These are phyloP conservation scores for Copromyces sp. DNA, from an alignment of 495 filamentous ascomycete species.

Conservation along the genomic window DNA sequence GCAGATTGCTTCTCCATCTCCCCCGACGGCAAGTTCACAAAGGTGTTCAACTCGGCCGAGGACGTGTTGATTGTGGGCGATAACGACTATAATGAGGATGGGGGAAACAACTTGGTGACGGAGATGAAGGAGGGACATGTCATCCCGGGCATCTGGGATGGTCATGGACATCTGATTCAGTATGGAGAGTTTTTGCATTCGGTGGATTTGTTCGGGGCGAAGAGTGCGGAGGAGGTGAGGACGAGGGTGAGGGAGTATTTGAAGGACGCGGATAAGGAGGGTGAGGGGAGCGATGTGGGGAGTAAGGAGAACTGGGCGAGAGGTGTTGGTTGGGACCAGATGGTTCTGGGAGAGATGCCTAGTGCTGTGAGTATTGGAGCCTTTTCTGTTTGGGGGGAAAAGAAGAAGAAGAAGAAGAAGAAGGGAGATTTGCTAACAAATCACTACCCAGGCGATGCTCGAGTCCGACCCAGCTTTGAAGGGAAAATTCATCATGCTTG, in stretches of 20 bases:
- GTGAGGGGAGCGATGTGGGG: constrained; percentile 18
- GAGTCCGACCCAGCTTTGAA: constrained; percentile 38
- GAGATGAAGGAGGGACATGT: constrained; percentile 29
- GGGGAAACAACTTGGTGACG: not conserved
- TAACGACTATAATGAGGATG: not conserved
- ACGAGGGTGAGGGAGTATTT: constrained; percentile 37
- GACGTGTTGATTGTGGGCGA: not conserved
- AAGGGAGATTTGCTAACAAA: constrained; percentile 9
- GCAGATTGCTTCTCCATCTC: constrained; percentile 37
- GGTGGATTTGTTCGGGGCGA: constrained; percentile 46
- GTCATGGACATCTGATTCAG: constrained; percentile 50
- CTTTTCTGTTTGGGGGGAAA: too few species aligned
- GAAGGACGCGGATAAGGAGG: not conserved
- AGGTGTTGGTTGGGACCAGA: constrained; percentile 59
- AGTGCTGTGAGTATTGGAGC: constrained; percentile 38
- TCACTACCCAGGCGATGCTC: constrained; percentile 32
- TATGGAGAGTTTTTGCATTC: constrained; percentile 56
- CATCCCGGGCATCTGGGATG: constrained; percentile 55
- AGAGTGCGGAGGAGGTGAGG: constrained; percentile 39
- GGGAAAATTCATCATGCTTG: constrained; percentile 53
- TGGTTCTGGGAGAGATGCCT: constrained; percentile 49
- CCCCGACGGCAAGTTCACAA: constrained; percentile 19
- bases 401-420: not conserved
- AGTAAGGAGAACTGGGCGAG: constrained; percentile 44
- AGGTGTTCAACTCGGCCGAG: constrained; percentile 14